Base-by-base conservation (phyloP, 139 green algal genomes). In the Chlamydomonas schloesseri region DNA sequence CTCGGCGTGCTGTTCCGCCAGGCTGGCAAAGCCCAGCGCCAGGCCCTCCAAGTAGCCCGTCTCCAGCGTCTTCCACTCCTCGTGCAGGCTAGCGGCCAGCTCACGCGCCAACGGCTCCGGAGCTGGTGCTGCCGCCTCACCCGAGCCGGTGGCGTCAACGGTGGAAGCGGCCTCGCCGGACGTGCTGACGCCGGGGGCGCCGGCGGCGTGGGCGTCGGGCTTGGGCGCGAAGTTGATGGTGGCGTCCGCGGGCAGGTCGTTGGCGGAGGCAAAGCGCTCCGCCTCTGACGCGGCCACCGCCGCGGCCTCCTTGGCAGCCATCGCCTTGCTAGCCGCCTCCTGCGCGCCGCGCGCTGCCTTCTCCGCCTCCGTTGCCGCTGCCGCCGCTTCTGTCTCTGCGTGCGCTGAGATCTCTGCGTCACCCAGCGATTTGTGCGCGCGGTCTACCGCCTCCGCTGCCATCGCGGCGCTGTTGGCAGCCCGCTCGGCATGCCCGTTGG, bases 61-160 rank as follows among this genome's bases (percentile, higher is more conserved):
- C 89, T 96, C 93, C 31, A 94, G 64, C 47, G 74, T 67, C 37
- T 67, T 62, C 93, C 93, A 97, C 83, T 91, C 89, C 46, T 64
- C 33, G 37, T 84, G 76, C 79, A 93, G 77, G 26, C 87, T 69
- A 10, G 62, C 28, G 1, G 88, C 86, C 64, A 93, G 34, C 57
- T 47, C 37, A 9, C 21, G 50, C 17, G 78, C 58, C 33, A 93
- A 26, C 13, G 42, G 62, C 31, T 46, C 50, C 33, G 80, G 64
- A 29, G 47, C 34, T 24, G 67, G 62, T 31, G 65, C 60, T 10
- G 42, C 24, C 46, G 37, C 42, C 23, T 70, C 67, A 0, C 28
- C 64, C 15, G 64, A 47, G 42, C 8, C 73, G 13, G 31, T 57
- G 28, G 58, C 50, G 36, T 57, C 83, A 42, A 50, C 83, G 36